Percentiles rank a stretch among this genome's conserved stretches.
Conservation (phyloP, 2,329 filamentous ascomycete species). For the Aspergillus awamori region DNA sequence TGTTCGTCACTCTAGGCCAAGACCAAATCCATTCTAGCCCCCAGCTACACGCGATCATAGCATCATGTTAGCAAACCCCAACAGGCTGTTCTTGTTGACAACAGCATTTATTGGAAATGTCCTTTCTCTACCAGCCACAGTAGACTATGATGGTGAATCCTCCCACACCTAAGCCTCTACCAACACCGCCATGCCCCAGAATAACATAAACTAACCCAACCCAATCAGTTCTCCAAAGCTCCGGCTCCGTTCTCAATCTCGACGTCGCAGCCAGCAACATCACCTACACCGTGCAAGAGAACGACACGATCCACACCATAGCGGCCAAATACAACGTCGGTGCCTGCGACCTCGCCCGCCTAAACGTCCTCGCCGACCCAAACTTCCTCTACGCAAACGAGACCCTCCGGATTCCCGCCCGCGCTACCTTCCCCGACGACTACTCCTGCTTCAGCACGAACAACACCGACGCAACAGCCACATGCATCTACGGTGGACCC, state of each 20-base stretch:
- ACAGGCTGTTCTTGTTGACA: not conserved
- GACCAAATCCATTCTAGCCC: too few species aligned
- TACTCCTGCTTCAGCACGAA: not conserved
- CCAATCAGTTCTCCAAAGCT: not conserved
- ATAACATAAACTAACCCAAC: not conserved
- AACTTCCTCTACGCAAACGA: not conserved
- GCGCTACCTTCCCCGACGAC: not conserved
- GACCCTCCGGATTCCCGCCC: not conserved
- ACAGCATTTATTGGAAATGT: not conserved
- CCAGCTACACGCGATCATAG: too few species aligned
- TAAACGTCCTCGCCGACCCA: not conserved
- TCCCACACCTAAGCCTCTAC: too few species aligned
- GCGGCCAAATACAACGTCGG: not conserved
- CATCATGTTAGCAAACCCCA: not conserved
- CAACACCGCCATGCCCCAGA: not conserved
- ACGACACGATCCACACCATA: not conserved
- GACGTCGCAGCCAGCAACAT: not conserved
- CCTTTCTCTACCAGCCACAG: not conserved
- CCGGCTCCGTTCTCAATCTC: not conserved
- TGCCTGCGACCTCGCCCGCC: not conserved
- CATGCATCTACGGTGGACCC: not conserved
- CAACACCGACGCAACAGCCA: not conserved
- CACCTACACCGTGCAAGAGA: not conserved
- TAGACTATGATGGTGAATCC: not conserved
- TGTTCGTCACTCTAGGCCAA: too few species aligned